Conservation (phyloP, 2,329 filamentous ascomycete genomes). For the Peltaster fructicola region DNA sequence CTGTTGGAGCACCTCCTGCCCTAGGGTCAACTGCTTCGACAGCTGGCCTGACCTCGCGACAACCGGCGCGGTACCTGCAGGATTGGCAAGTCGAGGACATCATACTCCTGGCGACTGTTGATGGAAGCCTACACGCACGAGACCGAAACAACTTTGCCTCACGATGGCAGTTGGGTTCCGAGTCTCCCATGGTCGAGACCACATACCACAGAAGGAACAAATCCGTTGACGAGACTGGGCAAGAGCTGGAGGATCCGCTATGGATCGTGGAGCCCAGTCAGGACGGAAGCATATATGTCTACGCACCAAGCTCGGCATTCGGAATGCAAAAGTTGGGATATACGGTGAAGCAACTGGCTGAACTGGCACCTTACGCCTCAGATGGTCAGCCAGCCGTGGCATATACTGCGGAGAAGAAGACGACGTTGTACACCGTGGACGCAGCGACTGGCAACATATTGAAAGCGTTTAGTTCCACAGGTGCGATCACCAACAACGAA, state of each 20-base stretch:
- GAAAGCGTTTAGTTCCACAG: constrained; percentile 66
- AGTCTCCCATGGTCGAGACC: constrained; percentile 80
- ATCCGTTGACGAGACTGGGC: constrained; percentile 41
- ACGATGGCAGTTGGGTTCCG: constrained; percentile 71
- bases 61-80: constrained; percentile 88
- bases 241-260: constrained; percentile 64
- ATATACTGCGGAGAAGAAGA: constrained; percentile 84
- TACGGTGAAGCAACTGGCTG: constrained; percentile 71
- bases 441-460: constrained; percentile 67
- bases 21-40: constrained; percentile 35
- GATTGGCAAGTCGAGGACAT: constrained; percentile 99
- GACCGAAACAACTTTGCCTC: constrained; percentile 72
- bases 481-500: constrained; percentile 45
- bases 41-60: constrained; percentile 54
- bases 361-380: constrained; percentile 58
- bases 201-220: constrained; percentile 58
- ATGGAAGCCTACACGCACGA: constrained; percentile 84
- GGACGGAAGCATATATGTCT: constrained; percentile 75
- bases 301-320: constrained; percentile 46
- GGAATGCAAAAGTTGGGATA: constrained; percentile 49
- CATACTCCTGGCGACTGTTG: constrained; percentile 98
- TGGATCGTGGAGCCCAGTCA: constrained; percentile 91
- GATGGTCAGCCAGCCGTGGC: constrained; percentile 55
- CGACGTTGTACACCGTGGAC: constrained; percentile 74
- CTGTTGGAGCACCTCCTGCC: constrained; percentile 87